phyloP scores from a whole-genome alignment of 2,329 filamentous ascomycete genomes.

The Neofusicoccum ribis region DNA sequence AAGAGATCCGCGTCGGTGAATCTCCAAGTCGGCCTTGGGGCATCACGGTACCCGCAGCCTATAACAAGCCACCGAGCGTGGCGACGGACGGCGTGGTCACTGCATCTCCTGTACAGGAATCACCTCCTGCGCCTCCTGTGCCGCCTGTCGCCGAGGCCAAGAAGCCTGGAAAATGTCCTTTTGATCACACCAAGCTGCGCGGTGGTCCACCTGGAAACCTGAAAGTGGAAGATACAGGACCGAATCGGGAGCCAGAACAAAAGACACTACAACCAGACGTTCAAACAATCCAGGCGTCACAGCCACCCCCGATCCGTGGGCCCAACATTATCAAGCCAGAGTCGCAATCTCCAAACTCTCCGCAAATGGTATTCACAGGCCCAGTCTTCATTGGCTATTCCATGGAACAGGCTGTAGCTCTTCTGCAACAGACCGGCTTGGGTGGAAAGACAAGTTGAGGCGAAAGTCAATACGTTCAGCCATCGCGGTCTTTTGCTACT shows the following conservation, averaged over 20 bases:
- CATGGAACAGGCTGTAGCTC: conserved; percentile 36
- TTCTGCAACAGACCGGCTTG: conserved; percentile 29
- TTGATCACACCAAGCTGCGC: conserved; percentile 20
- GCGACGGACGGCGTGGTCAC: conserved; percentile 43
- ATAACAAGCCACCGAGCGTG: conserved; percentile 41
- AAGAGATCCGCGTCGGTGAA: conserved; percentile 90
- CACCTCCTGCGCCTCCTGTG: conserved; percentile 16
- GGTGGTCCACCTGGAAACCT: conserved; percentile 15
- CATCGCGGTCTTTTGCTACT: too few relatives aligned
- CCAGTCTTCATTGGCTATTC: conserved; percentile 89
- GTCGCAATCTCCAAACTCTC: conserved; percentile 30
- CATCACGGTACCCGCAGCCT: conserved; percentile 71
- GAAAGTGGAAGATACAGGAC: background rate
- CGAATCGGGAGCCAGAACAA: conserved; percentile 11
- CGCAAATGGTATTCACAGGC: conserved; percentile 85
- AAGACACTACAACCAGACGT: conserved; percentile 12
- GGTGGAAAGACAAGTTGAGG: background rate
- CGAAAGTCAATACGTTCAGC: too few relatives aligned
- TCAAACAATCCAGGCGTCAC: background rate
- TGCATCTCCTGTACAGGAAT: conserved; percentile 50
- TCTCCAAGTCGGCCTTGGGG: conserved; percentile 93
- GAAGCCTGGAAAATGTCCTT: conserved; percentile 21
- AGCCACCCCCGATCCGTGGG: background rate
- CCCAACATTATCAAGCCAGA: conserved; percentile 6
- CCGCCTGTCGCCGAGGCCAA: background rate